Evolutionary conservation across 805 yeast species (phyloP), one percentile per base, ranked within the genome.

Genomic region (Myxozyma melibiosi): DNA sequence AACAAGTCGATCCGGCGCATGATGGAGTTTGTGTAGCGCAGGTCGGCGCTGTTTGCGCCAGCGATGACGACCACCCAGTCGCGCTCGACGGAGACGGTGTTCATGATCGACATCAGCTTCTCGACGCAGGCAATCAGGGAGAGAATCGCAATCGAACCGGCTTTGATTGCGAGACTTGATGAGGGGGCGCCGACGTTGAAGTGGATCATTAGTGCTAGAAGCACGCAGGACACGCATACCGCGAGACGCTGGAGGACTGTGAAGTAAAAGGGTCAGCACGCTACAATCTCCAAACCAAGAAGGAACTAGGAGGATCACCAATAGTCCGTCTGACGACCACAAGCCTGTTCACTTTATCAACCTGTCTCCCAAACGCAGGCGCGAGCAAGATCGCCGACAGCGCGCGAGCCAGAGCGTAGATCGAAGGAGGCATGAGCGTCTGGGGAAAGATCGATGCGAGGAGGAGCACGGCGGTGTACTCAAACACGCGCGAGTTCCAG

Each of bases 1-100:
- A 68, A 58, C 28, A 75, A 63, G 55, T 75, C 78, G 46, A 75
- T 75, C n/a, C 73, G 53, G 27, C 78, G 69, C 67, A 75, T 66
- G 25, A 62, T 65, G 4, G 76, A 65, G 57, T 74, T 75, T 44
- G 75, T 53, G 7, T 62, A 58, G 9, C 67, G 57, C 40, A 74
- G 45, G 40, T 63, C 61, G 4, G 51, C 60, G 25, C 64, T 50
- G 56, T 70, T 67, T 11, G 58, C 46, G 37, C 67, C 65, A 1
- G 70, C 67, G 20, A 75, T 71, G 9, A 71, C 76, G 3, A 73
- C 73, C 1, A 75, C 61, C 78, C 78, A 75, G 59, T 75, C 78
- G 34, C 78, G 65, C 39, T 73, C 75, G 16, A 75, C 72, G 3
- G 76, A 62, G n/a, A 75, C 69, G 30, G 68, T 68, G 58, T 75